Conservation (phyloP, 352 stramenopile genomes). For the Globisporangium uncinulatum region DNA sequence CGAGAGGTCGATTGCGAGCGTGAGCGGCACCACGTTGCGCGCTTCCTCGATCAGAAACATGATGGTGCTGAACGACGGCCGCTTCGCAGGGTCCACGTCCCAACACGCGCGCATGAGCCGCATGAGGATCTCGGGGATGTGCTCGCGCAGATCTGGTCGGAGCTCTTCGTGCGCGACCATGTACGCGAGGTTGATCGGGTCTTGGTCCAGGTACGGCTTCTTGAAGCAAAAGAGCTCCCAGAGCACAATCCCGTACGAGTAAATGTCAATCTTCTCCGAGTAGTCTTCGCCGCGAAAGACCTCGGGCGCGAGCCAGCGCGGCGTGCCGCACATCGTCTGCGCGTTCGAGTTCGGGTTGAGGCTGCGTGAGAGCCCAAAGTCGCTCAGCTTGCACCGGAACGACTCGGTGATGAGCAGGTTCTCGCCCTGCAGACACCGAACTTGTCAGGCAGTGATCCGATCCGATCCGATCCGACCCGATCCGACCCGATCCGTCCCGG, state of each 20-base stretch:
- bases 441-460: neutral
- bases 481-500: no score
- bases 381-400: slow-evolving; percentile 69
- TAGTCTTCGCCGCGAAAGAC: slow-evolving; percentile 82
- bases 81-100: slow-evolving; percentile 44
- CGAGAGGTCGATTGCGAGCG: slow-evolving; percentile 47
- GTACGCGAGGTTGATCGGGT: slow-evolving; percentile 72
- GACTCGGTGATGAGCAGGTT: slow-evolving; percentile 69
- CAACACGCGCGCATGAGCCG: slow-evolving; percentile 65
- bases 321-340: slow-evolving; percentile 72
- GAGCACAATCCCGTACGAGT: slow-evolving; percentile 80
- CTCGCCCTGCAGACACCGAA: slow-evolving; percentile 28
- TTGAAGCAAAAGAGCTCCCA: slow-evolving; percentile 84
- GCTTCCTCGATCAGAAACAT: slow-evolving; percentile 60
- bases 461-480: no score
- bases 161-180: slow-evolving; percentile 73
- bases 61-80: slow-evolving; percentile 51
- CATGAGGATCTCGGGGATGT: slow-evolving; percentile 66
- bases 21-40: slow-evolving; percentile 43
- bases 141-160: slow-evolving; percentile 45
- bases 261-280: slow-evolving; percentile 82
- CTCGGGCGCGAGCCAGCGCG: slow-evolving; percentile 72
- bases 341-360: slow-evolving; percentile 63
- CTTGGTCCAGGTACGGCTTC: slow-evolving; percentile 75
- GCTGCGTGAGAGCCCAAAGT: slow-evolving; percentile 69